Percentiles rank a stretch among this genome's conserved stretches.
Conservation (phyloP, 2,329 filamentous ascomycete genomes). For the Alternaria infectoria region DNA sequence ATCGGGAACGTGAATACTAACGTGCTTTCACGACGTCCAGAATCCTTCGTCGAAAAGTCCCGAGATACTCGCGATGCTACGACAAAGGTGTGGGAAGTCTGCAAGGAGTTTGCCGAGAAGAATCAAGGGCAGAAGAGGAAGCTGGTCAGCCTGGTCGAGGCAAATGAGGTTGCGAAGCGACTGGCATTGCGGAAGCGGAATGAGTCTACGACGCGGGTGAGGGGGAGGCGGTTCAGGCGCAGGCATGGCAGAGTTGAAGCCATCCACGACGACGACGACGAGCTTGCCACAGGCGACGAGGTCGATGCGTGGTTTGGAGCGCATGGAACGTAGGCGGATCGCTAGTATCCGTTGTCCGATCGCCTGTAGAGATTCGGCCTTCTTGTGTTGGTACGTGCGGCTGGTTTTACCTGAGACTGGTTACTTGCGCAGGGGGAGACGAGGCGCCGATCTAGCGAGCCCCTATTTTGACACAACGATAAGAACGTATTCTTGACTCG, state of each 20-base stretch:
- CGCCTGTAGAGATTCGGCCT: not conserved
- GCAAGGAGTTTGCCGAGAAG: constrained; percentile 36
- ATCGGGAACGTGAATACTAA: not conserved
- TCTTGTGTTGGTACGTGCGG: not conserved
- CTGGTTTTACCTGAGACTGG: not conserved
- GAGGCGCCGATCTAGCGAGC: not conserved
- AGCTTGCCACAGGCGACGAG: not conserved
- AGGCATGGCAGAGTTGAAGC: not conserved
- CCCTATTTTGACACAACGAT: not conserved
- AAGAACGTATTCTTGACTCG: not conserved
- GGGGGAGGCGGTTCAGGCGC: not conserved
- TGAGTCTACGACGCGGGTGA: not conserved
- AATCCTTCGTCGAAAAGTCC: constrained; percentile 26
- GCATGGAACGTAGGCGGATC: not conserved
- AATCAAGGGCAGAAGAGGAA: constrained; percentile 53
- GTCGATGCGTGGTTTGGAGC: not conserved
- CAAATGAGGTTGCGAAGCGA: constrained; percentile 65
- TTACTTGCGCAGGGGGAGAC: not conserved
- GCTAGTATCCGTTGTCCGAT: not conserved
- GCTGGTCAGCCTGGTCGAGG: constrained; percentile 64
- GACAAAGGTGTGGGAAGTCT: constrained; percentile 48
- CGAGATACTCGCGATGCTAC: not conserved
- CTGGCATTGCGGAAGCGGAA: constrained; percentile 64
- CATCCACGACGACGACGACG: constrained; percentile 46
- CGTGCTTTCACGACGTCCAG: not conserved